These are phyloP conservation scores for Persicaria maculosa DNA, from an alignment of 148 eudicot genomes.

Conservation along the genomic window DNA sequence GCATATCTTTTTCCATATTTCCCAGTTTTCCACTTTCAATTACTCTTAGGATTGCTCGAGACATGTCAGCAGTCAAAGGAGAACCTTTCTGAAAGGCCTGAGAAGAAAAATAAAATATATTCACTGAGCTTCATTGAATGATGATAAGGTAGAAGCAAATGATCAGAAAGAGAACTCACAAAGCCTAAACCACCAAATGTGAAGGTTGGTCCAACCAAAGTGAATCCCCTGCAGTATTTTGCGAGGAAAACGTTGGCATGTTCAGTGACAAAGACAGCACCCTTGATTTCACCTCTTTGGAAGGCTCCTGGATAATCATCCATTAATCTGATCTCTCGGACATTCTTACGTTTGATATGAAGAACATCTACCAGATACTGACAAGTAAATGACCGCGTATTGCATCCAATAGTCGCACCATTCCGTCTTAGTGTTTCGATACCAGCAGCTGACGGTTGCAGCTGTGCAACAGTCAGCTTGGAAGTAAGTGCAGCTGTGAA, in stretches of 20 bases:
- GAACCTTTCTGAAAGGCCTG: conserved; percentile 4
- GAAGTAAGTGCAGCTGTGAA: conserved; percentile 38
- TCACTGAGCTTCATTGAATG: not conserved
- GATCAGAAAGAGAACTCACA: conserved; percentile 14
- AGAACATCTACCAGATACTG: conserved; percentile 21
- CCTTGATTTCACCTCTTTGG: conserved; percentile 28
- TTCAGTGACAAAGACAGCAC: conserved; percentile 30
- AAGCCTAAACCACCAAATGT: conserved; percentile 35
- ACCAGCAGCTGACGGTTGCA: conserved; percentile 19
- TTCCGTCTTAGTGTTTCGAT: conserved; percentile 19
- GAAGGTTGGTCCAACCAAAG: conserved; percentile 23
- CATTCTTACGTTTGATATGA: conserved; percentile 19
- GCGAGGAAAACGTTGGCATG: conserved; percentile 35
- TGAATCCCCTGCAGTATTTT: conserved; percentile 27
- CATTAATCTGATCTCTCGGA: conserved; percentile 13
- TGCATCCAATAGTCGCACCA: not conserved
- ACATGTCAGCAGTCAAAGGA: not conserved
- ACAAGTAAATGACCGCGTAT: not conserved
- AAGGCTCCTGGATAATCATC: conserved; percentile 28
- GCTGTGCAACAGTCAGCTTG: conserved; percentile 24
- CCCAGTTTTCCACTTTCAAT: not conserved
- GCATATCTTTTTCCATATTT: conserved; percentile 1
- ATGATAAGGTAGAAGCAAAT: not conserved
- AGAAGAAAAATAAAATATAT: not conserved
- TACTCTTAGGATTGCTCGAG: conserved; percentile 5